A percentile compares a stretch with the other conserved stretches of the same genome.
These are phyloP conservation scores for Plantago coronopus DNA, from an alignment of 305 asterid genomes.

Conservation along the genomic window DNA sequence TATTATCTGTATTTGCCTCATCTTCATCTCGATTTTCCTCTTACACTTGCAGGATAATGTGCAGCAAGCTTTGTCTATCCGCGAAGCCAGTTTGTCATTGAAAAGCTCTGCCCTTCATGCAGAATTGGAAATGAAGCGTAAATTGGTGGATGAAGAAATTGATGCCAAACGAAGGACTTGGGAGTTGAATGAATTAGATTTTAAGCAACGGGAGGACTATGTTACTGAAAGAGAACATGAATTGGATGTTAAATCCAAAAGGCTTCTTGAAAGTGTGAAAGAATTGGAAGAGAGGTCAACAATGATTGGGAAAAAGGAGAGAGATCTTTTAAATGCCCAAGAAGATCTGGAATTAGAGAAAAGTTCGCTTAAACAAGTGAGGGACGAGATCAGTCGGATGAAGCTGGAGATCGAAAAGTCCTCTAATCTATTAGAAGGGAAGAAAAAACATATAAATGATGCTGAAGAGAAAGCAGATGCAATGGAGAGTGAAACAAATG, in stretches of 20 bases:
- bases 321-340: constrained; percentile 44
- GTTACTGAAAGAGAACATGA: constrained; percentile 70
- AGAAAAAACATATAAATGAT: constrained; percentile 40
- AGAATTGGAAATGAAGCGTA: constrained; percentile 56
- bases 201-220: constrained; percentile 67
- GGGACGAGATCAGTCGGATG: constrained; percentile 41
- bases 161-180: constrained; percentile 67
- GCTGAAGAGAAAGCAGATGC: constrained; percentile 68
- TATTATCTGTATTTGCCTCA: neutral
- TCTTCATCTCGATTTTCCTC: constrained; percentile 17
- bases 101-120: constrained; percentile 64
- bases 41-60: constrained; percentile 49
- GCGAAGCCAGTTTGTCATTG: constrained; percentile 51
- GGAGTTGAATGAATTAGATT: constrained; percentile 87
- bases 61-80: constrained; percentile 47
- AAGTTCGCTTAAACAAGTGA: constrained; percentile 46
- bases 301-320: constrained; percentile 53
- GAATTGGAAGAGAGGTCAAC: constrained; percentile 55
- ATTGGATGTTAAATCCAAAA: constrained; percentile 44
- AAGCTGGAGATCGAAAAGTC: constrained; percentile 60
- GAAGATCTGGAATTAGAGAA: constrained; percentile 49
- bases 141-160: constrained; percentile 67
- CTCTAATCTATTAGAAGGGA: constrained; percentile 58
- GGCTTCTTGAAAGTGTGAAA: constrained; percentile 50
- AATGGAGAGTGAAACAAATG: constrained; percentile 73